Base-by-base conservation (phyloP, 805 yeast genomes). In the Clavispora phyllophila region DNA sequence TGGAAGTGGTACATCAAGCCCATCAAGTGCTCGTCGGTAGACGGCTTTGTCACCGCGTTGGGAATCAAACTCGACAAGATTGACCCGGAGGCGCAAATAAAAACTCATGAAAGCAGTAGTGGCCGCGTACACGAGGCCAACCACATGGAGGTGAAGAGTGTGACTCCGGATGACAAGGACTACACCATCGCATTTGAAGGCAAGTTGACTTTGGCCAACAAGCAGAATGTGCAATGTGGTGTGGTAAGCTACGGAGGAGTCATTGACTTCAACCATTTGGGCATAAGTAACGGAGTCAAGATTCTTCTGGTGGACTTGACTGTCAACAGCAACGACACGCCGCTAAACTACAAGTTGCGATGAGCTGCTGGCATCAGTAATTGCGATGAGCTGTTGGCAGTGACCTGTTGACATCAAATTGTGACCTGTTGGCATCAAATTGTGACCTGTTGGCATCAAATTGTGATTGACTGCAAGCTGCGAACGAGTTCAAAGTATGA, bases 251-350 rank as follows among this genome's bases (percentile, higher is more conserved):
- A 63, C 47, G 39, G 42, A 14, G 72, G 70, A 1, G 40, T 39
- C 10, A 45, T 67, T 19, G 71, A 66, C 41, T 51, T 56, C 37
- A 56, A 57, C 42, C 72, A 67, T 42, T 37, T 59, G 22, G 50
- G 53, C 33, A 58, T 65, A 22, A 57, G 61, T 45, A 45, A 62
- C 24, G 72, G 72, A 2, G 58, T 63, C 25, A 60, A 62, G 37
- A 48, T 67, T 10, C 35, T 37, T 5, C 45, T 47, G 10, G 48
- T 63, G 48, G 56, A 58, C 13, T 42, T 61, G 39, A 39, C 41
- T 18, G 40, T 41, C 15, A 31, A 32, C 5, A 51, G 47, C 17
- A 42, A 41, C 20, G 50, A 47, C n/a, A 24, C 31, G 19, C 23
- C 28, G 25, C 36, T 39, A 9, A 28, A 36, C 19, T 49, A 49